phyloP scores from a whole-genome alignment of 139 green algal species.

The Tetraselmis striata region DNA sequence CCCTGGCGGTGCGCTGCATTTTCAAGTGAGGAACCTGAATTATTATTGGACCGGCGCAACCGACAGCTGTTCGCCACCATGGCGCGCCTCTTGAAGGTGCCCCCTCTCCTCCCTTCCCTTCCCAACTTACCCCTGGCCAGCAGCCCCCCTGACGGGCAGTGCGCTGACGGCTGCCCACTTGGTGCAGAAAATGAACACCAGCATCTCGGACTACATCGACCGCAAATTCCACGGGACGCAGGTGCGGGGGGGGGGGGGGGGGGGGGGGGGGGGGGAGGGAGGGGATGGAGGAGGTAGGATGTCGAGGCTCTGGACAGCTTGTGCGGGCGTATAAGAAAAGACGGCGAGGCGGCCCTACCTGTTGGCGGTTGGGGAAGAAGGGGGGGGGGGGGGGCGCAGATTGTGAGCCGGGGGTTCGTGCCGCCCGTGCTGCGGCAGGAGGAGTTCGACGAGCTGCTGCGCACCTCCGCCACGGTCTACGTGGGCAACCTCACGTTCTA shows the following conservation, averaged over 20 bases:
- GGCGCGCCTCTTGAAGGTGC: not conserved
- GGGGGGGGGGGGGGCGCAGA: too few species aligned
- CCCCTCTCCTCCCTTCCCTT: too few species aligned
- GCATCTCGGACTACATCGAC: constrained; percentile 63
- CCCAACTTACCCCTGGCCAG: too few species aligned
- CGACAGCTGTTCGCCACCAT: not conserved
- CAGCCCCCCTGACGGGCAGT: not conserved
- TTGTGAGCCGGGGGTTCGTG: too few species aligned
- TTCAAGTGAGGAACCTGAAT: too few species aligned
- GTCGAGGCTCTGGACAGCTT: not conserved
- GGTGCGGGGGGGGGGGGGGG: too few species aligned
- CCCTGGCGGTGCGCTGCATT: too few species aligned
- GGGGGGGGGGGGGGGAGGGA: not conserved
- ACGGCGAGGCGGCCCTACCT: too few species aligned
- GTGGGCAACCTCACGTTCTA: constrained; percentile 97
- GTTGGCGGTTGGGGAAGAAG: too few species aligned
- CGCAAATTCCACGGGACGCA: constrained; percentile 64
- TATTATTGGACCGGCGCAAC: too few species aligned
- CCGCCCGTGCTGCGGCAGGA: constrained; percentile 36
- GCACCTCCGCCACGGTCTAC: constrained; percentile 82
- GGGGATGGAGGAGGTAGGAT: not conserved
- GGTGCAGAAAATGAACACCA: constrained; percentile 24
- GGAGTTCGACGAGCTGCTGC: constrained; percentile 73
- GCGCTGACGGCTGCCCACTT: not conserved
- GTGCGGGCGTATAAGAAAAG: too few species aligned